Percentiles rank a stretch among this genome's conserved stretches.
Conservation (phyloP, 2,329 filamentous ascomycete genomes). For the Epichloe festucae region DNA sequence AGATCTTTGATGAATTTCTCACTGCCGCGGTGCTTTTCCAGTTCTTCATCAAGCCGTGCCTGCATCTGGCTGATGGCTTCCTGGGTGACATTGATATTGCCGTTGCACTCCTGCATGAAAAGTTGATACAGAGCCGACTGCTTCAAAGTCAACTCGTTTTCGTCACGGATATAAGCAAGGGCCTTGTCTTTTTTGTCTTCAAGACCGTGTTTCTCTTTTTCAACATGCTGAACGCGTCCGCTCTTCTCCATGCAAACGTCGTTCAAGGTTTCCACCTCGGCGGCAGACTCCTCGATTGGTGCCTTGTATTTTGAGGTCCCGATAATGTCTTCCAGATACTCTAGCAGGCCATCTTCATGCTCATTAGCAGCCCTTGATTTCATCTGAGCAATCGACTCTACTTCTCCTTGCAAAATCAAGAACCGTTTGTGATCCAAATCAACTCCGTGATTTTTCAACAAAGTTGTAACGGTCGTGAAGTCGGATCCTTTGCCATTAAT, state of each 20-base stretch:
- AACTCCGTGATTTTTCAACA: slow-evolving; percentile 77
- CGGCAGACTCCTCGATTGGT: slow-evolving; percentile 85
- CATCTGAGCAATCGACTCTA: slow-evolving; percentile 98
- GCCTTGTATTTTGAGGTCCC: slow-evolving; percentile 97
- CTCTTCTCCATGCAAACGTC: slow-evolving; percentile 94
- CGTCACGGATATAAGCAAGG: slow-evolving; percentile 74
- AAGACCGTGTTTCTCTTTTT: slow-evolving; percentile 86
- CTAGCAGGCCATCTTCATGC: slow-evolving; percentile 88
- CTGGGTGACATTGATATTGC: slow-evolving; percentile 78
- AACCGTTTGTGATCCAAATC: slow-evolving; percentile 98
- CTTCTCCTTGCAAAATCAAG: slow-evolving; percentile 90
- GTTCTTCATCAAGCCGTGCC: slow-evolving; percentile 68
- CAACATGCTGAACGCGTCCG: slow-evolving; percentile 87
- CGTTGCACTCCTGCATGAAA: slow-evolving; percentile 74
- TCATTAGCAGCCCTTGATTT: slow-evolving; percentile 91
- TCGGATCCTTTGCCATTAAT: slow-evolving; percentile 83
- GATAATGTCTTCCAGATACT: slow-evolving; percentile 97
- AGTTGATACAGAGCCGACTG: slow-evolving; percentile 89
- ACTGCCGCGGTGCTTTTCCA: slow-evolving; percentile 82
- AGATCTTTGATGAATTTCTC: slow-evolving; percentile 84
- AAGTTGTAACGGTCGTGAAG: slow-evolving; percentile 79
- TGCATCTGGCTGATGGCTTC: slow-evolving; percentile 90
- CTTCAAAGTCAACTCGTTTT: slow-evolving; percentile 84
- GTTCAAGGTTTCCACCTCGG: slow-evolving; percentile 83
- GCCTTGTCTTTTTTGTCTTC: slow-evolving; percentile 94